These are phyloP conservation scores for Backusella tuberculispora DNA, from an alignment of 192 early-diverging fungal genomes.

Conservation along the genomic window DNA sequence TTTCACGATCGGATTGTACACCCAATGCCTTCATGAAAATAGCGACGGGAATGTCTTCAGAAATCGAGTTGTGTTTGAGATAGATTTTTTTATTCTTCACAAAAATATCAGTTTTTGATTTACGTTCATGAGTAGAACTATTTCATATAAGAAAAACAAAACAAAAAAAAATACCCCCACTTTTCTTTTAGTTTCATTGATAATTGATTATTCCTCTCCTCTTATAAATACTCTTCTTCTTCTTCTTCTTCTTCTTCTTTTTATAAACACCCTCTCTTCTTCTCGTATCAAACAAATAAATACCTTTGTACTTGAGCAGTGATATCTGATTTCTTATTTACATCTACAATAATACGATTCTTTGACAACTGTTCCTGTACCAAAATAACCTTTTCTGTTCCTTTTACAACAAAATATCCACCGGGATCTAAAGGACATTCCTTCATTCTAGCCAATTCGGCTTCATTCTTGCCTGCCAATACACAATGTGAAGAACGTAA, in stretches of 20 bases:
- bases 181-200: not conserved
- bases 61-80: conserved; percentile 90
- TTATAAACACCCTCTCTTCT: not conserved
- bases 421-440: conserved; percentile 98
- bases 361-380: conserved; percentile 99
- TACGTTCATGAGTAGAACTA: conserved; percentile 91
- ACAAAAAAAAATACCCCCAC: too few species aligned
- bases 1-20: conserved; percentile 93
- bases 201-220: not conserved
- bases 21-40: conserved; percentile 94
- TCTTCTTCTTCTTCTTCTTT: not conserved
- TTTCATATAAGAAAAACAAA: not conserved
- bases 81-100: conserved; percentile 70
- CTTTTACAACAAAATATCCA: conserved; percentile 96
- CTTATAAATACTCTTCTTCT: not conserved
- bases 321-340: conserved; percentile 80
- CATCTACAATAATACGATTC: conserved; percentile 96
- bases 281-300: not conserved
- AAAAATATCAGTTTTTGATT: conserved; percentile 89
- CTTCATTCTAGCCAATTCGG: conserved; percentile 83
- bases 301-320: conserved; percentile 83
- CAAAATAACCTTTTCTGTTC: conserved; percentile 95
- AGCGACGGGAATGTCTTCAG: conserved; percentile 86
- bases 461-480: conserved; percentile 74
- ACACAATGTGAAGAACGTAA: conserved; percentile 86